phyloP scores from a whole-genome alignment of 2,329 filamentous ascomycete species.

The Botrytis porri region DNA sequence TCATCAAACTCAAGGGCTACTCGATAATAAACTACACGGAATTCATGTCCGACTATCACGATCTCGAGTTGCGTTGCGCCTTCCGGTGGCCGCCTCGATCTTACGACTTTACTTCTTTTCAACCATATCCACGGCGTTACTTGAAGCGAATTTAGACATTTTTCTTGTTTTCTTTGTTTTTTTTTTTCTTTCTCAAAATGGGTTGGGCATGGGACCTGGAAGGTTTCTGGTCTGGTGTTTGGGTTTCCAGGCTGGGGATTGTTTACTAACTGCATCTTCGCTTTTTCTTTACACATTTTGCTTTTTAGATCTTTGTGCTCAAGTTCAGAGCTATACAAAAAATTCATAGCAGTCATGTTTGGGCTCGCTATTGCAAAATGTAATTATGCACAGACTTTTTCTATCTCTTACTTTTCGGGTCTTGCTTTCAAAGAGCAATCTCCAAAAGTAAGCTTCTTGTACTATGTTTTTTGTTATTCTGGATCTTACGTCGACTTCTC shows the following conservation, averaged over 20 bases:
- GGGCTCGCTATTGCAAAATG: constrained; percentile 37
- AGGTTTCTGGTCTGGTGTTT: constrained; percentile 41
- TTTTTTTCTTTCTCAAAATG: constrained; percentile 36
- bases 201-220: constrained; percentile 38
- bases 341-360: constrained; percentile 31
- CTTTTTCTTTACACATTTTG: constrained; percentile 36
- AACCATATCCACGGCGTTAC: constrained; percentile 34
- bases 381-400: constrained; percentile 39
- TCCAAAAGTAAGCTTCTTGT: constrained; percentile 39
- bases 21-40: constrained; percentile 34
- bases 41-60: constrained; percentile 30
- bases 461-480: constrained; percentile 32
- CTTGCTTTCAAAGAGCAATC: constrained; percentile 19
- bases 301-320: constrained; percentile 32
- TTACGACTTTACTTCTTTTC: constrained; percentile 36
- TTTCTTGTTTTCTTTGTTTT: constrained; percentile 28
- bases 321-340: constrained; percentile 31
- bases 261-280: constrained; percentile 33
- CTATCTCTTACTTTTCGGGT: constrained; percentile 26
- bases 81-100: constrained; percentile 39
- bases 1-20: constrained; percentile 27
- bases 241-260: constrained; percentile 32
- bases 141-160: constrained; percentile 36
- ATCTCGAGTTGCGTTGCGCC: constrained; percentile 40
- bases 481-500: constrained; percentile 30